Evolutionary conservation across 306 rosid genomes (phyloP).

Genomic region (Ochetophila trinervis): DNA sequence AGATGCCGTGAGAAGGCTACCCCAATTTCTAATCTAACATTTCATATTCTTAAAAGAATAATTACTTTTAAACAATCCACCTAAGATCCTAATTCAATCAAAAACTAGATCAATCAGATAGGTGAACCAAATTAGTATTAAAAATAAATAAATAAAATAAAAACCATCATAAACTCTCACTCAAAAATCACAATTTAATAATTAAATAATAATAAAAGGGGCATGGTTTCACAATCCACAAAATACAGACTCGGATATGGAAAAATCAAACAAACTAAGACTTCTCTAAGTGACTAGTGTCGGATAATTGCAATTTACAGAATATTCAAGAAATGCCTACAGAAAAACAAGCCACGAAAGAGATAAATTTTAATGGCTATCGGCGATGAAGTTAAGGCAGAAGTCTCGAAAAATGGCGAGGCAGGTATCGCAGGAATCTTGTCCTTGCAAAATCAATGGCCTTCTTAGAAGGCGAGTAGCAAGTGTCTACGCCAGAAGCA

Average conservation of each 20-base stretch:
- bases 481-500: slow-evolving; percentile 62
- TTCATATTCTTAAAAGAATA: background rate
- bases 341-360: background rate
- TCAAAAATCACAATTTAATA: no score
- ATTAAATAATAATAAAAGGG: no score
- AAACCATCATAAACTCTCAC: no score
- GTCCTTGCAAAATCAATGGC: slow-evolving; percentile 58
- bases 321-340: background rate
- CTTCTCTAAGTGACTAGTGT: background rate
- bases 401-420: slow-evolving; percentile 80
- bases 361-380: slow-evolving; percentile 24
- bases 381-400: slow-evolving; percentile 72
- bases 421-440: slow-evolving; percentile 75
- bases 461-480: slow-evolving; percentile 54
- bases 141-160: no score
- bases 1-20: no score
- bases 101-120: slow-evolving; percentile 2
- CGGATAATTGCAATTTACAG: background rate
- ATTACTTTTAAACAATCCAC: background rate
- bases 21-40: no score
- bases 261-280: background rate
- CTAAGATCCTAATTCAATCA: background rate
- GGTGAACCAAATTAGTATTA: no score
- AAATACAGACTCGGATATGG: background rate
- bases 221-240: no score